A percentile compares a stretch with the other conserved stretches of the same genome.
phyloP scores from a whole-genome alignment of 2,329 filamentous ascomycete species.

The Fusarium virguliforme region DNA sequence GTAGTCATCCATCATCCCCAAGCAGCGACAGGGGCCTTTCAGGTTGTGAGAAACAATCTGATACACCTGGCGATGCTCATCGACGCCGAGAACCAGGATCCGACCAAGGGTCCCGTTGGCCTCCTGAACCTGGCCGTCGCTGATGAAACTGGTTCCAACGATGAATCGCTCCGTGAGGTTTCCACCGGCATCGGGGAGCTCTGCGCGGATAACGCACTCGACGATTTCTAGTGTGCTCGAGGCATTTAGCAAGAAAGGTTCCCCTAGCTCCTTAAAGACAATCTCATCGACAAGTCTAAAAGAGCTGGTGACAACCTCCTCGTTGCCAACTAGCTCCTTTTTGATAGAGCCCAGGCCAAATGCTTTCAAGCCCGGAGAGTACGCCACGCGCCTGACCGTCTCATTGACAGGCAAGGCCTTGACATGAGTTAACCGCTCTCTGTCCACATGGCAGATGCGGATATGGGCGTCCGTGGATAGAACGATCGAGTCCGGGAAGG shows the following conservation, averaged over 20 bases:
- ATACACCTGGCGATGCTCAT: constrained; percentile 80
- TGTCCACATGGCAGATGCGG: constrained; percentile 86
- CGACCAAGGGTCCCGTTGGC: constrained; percentile 74
- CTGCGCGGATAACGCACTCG: constrained; percentile 85
- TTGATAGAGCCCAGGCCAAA: constrained; percentile 92
- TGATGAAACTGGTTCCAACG: constrained; percentile 88
- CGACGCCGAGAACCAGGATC: constrained; percentile 88
- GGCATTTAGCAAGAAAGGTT: constrained; percentile 74
- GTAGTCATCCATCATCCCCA: constrained; percentile 81
- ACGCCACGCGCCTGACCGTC: constrained; percentile 89
- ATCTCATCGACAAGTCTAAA: constrained; percentile 94
- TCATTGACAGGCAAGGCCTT: constrained; percentile 84
- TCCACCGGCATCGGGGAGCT: constrained; percentile 74
- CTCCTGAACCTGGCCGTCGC: constrained; percentile 70
- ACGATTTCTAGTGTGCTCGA: constrained; percentile 77
- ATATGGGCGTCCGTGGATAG: constrained; percentile 84
- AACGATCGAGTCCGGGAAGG: constrained; percentile 85
- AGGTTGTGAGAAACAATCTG: constrained; percentile 78
- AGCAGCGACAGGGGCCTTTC: constrained; percentile 84
- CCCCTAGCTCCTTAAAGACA: constrained; percentile 82
- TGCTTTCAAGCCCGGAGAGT: constrained; percentile 82
- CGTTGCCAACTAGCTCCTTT: constrained; percentile 78
- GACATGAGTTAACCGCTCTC: constrained; percentile 89
- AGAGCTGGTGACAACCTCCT: constrained; percentile 84
- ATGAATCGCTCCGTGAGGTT: constrained; percentile 82